Evolutionary conservation across 1,284 basidiomycete species (phyloP).

Genomic region (Ganoderma boninense): DNA sequence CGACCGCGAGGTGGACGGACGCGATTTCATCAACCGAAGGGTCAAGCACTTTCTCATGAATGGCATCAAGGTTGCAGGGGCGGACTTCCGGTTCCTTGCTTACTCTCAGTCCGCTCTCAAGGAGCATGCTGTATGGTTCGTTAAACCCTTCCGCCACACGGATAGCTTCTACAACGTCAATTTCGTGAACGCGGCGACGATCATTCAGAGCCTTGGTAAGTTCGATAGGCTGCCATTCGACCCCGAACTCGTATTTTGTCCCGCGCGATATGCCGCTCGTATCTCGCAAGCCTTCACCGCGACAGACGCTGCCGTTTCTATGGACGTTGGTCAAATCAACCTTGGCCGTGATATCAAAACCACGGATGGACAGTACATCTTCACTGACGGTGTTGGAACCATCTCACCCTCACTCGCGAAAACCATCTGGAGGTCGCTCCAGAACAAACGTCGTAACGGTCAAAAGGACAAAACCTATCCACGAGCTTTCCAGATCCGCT

Average conservation of each 20-base stretch:
- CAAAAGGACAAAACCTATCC: constrained; percentile 49
- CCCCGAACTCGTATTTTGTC: constrained; percentile 58
- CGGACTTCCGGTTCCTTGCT: constrained; percentile 63
- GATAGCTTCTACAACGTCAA: constrained; percentile 35
- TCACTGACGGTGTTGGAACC: constrained; percentile 78
- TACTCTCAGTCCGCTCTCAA: constrained; percentile 64
- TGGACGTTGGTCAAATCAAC: constrained; percentile 62
- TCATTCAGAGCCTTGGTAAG: constrained; percentile 61
- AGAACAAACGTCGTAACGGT: constrained; percentile 48
- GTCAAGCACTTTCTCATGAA: constrained; percentile 52
- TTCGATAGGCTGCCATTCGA: constrained; percentile 58
- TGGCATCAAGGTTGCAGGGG: constrained; percentile 58
- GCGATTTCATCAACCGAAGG: constrained; percentile 52
- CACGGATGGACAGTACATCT: constrained; percentile 46
- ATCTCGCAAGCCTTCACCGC: constrained; percentile 79
- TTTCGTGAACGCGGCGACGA: constrained; percentile 51
- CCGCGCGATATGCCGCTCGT: constrained; percentile 75
- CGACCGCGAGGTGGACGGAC: constrained; percentile 59
- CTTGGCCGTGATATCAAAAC: constrained; percentile 53
- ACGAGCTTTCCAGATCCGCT: constrained; percentile 65
- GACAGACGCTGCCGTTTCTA: constrained; percentile 64
- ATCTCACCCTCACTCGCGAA: constrained; percentile 66
- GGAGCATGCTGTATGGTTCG: constrained; percentile 66
- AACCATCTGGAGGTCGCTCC: constrained; percentile 56
- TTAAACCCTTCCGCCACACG: constrained; percentile 52